Evolutionary conservation across 352 stramenopile species (phyloP), one percentile per base, ranked within the genome.

Genomic region (Phytophthora multivora): DNA sequence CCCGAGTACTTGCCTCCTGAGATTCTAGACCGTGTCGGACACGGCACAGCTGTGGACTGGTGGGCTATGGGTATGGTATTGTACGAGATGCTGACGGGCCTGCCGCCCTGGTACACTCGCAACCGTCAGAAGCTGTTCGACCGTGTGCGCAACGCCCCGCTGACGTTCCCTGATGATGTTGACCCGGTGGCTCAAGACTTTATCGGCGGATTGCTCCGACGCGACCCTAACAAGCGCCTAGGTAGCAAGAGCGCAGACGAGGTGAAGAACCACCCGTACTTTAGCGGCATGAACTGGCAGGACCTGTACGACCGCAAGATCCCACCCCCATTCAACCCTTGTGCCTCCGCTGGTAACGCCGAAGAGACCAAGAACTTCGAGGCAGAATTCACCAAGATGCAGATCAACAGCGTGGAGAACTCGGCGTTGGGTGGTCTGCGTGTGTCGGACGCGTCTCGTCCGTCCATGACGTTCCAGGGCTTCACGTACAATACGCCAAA

Each of bases 11-110:
- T 98, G 59, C 89, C 91, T 10, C 93, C 93, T 28, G 91, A 98
- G 78, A 96, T 98, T 53, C 62, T 98, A 7, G 85, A 92, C 72
- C 83, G 88, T 43, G 80, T 92, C 36, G 90, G 88, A 36, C 88
- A 98, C 71, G 92, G 92, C 59, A 97, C 87, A 6, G 86, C 88
- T 15, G 90, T 97, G 11, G 92, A 98, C 71, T 98, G 91, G 90
- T 98, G 92, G 92, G 88, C 88, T 12, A 83, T 98, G 19, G 92
- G 86, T 36, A 93, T 93, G 82, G 83, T 98, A 53, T 73, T 98
- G 12, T 98, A 97, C 76, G 91, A 98, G 62, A 97, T 98, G 91
- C 80, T 98, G 28, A 98, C 87, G 61, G 91, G 91, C 0, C 73
- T 97, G 36, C 90, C 90, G 12, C 91, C 88, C 13, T 97, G 91